Percentiles rank a stretch among this genome's conserved stretches.
These are phyloP conservation scores for Gnomoniopsis smithogilvyi DNA, from an alignment of 2,329 filamentous ascomycete species.

Conservation along the genomic window DNA sequence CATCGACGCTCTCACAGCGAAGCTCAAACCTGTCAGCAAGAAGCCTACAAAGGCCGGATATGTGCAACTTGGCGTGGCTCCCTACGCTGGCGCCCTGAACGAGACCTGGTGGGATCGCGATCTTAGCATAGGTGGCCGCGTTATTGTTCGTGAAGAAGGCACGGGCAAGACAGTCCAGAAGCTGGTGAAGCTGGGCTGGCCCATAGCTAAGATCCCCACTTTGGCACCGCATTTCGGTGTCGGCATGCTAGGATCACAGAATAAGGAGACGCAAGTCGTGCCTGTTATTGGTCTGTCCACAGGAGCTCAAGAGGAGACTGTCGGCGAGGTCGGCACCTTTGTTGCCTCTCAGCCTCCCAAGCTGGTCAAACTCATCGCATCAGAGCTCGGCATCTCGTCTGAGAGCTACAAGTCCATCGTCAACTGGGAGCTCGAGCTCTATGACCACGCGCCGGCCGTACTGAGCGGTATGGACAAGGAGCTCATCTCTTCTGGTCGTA, in stretches of 20 bases:
- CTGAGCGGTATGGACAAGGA: conserved; percentile 85
- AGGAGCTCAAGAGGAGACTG: conserved; percentile 33
- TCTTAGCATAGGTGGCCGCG: conserved; percentile 83
- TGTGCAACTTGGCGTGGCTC: conserved; percentile 84
- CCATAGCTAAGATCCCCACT: conserved; percentile 85
- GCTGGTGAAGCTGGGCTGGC: conserved; percentile 91
- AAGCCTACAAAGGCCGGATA: conserved; percentile 84
- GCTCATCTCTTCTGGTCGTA: conserved; percentile 90
- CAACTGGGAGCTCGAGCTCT: conserved; percentile 97
- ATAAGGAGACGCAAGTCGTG: conserved; percentile 89
- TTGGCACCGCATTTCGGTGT: conserved; percentile 92
- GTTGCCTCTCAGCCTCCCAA: conserved; percentile 78
- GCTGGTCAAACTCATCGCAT: conserved; percentile 78
- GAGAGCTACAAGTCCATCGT: conserved; percentile 71
- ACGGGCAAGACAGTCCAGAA: conserved; percentile 75
- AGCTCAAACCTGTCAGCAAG: conserved; percentile 85
- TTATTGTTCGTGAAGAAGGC: conserved; percentile 71
- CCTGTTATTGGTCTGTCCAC: conserved; percentile 87
- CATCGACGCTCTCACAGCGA: conserved; percentile 87
- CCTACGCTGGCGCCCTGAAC: conserved; percentile 85
- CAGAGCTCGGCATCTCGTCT: conserved; percentile 63
- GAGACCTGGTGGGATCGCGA: conserved; percentile 97
- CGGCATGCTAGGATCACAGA: conserved; percentile 64
- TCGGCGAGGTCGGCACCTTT: conserved; percentile 71
- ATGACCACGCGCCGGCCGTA: conserved; percentile 81